Evolutionary conservation across 768 basidiomycete genomes (phyloP), one percentile per base, ranked within the genome.

Genomic region (Russula sp.): DNA sequence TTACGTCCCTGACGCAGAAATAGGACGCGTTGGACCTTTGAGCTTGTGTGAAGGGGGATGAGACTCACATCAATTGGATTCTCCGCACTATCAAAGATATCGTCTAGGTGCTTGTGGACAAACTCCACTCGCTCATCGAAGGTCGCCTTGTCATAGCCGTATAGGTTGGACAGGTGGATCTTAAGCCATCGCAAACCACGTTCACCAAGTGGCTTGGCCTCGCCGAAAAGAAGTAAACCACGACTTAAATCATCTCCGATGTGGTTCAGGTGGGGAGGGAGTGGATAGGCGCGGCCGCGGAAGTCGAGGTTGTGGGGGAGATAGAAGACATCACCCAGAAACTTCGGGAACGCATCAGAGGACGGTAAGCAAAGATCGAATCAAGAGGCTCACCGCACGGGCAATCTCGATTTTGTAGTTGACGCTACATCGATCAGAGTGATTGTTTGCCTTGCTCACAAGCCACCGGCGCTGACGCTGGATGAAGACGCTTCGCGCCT

Each of bases 401-500:
- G 93, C 94, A 68, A 98, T 96, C 75, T 98, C 96, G 60, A 99
- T 85, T 72, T 94, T 96, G 74, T 98, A 98, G 72, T 98, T 98
- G 50, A 94, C 85, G 69, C 80, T 90, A 72, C 96, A 98, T 46
- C 96, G 79, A 47, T 94, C 91, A 3, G 90, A 91, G 72, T 97
- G 95, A 66, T 91, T 92, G 69, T 84, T 87, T 20, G 87, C 85
- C 73, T 85, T 90, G 22, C 69, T 72, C 61, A 86, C 80, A 9
- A 76, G 70, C 70, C 82, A 83, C 34, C 70, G 66, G 70, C 82
- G 86, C 65, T 86, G 75, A 25, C 83, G 77, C 59, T 77, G 75
- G 16, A 85, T 68, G 69, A 84, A 87, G 16, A 83, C 67, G 67
- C 81, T 71, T 76, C 83, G 73, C 58, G 79, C 76, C 71, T 81